A percentile compares a stretch with the other conserved stretches of the same genome.
Evolutionary conservation across 306 rosid species (phyloP).

Genomic region (Gastrolobium bilobum): DNA sequence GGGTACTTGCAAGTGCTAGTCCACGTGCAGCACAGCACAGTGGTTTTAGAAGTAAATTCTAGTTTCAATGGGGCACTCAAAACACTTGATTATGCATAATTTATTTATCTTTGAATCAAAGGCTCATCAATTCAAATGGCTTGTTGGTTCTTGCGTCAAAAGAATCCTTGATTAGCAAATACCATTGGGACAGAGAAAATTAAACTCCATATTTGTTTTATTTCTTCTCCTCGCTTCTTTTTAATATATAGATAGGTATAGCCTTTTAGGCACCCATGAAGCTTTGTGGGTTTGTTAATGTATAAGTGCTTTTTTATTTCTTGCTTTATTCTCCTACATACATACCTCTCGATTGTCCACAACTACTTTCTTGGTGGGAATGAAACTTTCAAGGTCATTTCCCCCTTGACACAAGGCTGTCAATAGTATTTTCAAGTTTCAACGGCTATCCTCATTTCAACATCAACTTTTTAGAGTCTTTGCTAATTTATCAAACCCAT

Average conservation of each 20-base stretch:
- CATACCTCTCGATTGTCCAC: constrained; percentile 57
- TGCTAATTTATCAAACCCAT: constrained; percentile 78
- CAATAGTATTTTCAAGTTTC: constrained; percentile 68
- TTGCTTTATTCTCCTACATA: constrained; percentile 71
- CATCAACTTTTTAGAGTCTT: constrained; percentile 65
- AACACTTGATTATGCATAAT: constrained; percentile 58
- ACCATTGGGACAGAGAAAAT: constrained; percentile 54
- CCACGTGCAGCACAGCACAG: constrained; percentile 41
- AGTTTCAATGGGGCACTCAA: constrained; percentile 55
- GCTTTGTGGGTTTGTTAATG: constrained; percentile 62
- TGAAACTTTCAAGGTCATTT: constrained; percentile 60
- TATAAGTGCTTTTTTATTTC: constrained; percentile 55
- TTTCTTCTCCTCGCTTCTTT: constrained; percentile 48
- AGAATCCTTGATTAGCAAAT: constrained; percentile 54
- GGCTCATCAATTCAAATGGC: constrained; percentile 58
- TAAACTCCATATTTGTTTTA: constrained; percentile 57
- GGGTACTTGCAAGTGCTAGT: constrained; percentile 35
- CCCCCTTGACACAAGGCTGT: constrained; percentile 65
- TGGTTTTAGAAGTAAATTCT: constrained; percentile 30
- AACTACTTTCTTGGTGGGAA: constrained; percentile 83
- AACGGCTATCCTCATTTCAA: constrained; percentile 78
- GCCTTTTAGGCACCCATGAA: constrained; percentile 47
- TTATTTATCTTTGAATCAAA: constrained; percentile 72
- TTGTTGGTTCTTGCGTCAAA: constrained; percentile 59
- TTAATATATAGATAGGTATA: constrained; percentile 6